These are phyloP conservation scores for California macrophylla DNA, from an alignment of 441 rosid genomes.

Conservation along the genomic window DNA sequence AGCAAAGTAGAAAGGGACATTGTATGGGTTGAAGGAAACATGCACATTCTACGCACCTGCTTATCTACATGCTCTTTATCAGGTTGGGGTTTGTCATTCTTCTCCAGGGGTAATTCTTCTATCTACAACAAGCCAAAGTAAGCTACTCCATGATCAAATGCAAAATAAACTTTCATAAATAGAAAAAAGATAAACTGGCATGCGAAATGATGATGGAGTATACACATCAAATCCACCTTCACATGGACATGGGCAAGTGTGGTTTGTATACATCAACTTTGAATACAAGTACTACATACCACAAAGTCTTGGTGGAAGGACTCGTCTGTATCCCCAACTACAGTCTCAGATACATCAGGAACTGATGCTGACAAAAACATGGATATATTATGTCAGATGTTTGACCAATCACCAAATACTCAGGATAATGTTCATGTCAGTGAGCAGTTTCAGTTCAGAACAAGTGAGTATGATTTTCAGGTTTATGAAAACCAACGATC, in stretches of 20 bases:
- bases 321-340: conserved; percentile 40
- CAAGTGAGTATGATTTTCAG: neutral
- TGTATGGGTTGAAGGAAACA: neutral
- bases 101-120: conserved; percentile 45
- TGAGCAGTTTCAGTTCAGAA: neutral
- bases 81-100: conserved; percentile 26
- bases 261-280: neutral
- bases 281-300: conserved; percentile 26
- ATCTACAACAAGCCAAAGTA: conserved; percentile 31
- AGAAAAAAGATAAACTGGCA: neutral
- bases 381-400: conserved; percentile 2
- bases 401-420: neutral
- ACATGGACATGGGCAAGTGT: neutral
- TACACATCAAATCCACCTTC: neutral
- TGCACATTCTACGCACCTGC: conserved; percentile 32
- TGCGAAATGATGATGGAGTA: neutral
- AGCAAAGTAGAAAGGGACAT: conserved; percentile 10
- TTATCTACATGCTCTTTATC: conserved; percentile 32
- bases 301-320: conserved; percentile 37
- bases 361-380: conserved; percentile 31
- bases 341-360: conserved; percentile 25
- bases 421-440: neutral
- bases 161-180: conserved; percentile 7
- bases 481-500: neutral
- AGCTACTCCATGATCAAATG: conserved; percentile 6